Percentiles rank a stretch among this genome's conserved stretches.
phyloP scores from a whole-genome alignment of 2,329 filamentous ascomycete species.

The Ophiostoma australiae region DNA sequence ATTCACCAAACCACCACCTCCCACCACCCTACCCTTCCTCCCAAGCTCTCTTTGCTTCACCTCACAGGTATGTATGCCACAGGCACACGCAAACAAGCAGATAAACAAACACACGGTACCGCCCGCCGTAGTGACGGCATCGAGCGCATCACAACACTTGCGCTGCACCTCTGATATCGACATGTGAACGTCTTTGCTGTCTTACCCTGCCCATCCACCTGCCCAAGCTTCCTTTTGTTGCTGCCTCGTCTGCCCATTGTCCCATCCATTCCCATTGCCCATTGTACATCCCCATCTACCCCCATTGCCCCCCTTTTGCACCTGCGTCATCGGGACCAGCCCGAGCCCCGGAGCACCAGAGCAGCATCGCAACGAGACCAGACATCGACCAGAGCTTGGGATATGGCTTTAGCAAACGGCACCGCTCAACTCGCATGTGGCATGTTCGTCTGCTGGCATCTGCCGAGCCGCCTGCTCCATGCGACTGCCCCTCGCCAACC shows the following conservation, averaged over 20 bases:
- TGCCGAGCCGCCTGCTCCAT: neutral
- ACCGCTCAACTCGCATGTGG: neutral
- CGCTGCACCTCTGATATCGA: neutral
- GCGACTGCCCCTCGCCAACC: neutral
- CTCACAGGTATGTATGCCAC: conserved; percentile 4
- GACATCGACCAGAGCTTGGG: neutral
- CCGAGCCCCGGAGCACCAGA: neutral
- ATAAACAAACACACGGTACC: neutral
- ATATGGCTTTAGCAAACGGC: neutral
- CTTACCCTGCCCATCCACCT: neutral
- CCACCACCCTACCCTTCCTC: neutral
- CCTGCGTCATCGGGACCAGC: neutral
- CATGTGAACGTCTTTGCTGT: neutral
- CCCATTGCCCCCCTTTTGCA: neutral
- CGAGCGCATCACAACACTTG: neutral
- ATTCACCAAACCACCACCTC: conserved; percentile 3
- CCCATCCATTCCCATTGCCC: neutral
- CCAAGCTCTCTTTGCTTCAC: neutral
- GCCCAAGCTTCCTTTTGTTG: neutral
- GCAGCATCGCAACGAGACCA: neutral
- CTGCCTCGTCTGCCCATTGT: neutral
- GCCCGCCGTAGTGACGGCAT: neutral
- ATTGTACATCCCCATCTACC: neutral
- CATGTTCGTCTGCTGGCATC: neutral
- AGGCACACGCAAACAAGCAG: neutral